Conservation (phyloP, 2,329 filamentous ascomycete genomes). For the Fusarium sp. region DNA sequence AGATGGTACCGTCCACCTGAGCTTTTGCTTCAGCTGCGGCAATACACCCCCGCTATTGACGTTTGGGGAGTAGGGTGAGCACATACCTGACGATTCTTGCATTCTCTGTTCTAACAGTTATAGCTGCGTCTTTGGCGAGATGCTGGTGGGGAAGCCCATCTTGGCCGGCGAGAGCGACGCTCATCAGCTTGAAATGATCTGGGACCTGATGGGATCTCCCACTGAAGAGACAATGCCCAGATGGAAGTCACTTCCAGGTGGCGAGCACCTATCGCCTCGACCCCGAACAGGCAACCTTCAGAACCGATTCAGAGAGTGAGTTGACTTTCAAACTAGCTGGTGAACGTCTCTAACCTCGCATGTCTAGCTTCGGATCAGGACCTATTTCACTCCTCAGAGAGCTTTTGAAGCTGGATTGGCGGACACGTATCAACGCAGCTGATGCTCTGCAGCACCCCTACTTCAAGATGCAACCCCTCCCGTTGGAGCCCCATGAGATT, state of each 20-base stretch:
- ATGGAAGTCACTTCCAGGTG: conserved; percentile 83
- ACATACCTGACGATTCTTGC: background rate
- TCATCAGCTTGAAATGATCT: conserved; percentile 92
- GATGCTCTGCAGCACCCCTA: conserved; percentile 94
- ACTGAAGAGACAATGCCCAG: conserved; percentile 92
- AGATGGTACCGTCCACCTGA: conserved; percentile 97
- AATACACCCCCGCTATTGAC: conserved; percentile 97
- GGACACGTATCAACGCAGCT: conserved; percentile 85
- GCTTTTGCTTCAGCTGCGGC: conserved; percentile 82
- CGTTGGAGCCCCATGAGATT: conserved; percentile 84
- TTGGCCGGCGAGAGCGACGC: conserved; percentile 86
- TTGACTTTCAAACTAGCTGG: background rate
- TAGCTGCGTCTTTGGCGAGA: conserved; percentile 97
- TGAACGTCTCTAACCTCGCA: conserved; percentile 21
- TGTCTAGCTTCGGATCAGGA: conserved; percentile 66
- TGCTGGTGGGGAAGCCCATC: conserved; percentile 94
- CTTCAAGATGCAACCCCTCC: conserved; percentile 80
- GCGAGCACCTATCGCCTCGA: conserved; percentile 73
- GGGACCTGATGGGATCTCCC: conserved; percentile 88
- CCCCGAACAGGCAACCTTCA: conserved; percentile 69
- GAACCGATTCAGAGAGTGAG: conserved; percentile 76
- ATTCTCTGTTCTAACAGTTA: conserved; percentile 33
- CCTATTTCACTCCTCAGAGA: conserved; percentile 83
- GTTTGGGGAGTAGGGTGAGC: conserved; percentile 95
- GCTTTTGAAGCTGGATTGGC: conserved; percentile 88